These are phyloP conservation scores for Clonostachys sp. DNA, from an alignment of 2,329 filamentous ascomycete species.

Conservation along the genomic window DNA sequence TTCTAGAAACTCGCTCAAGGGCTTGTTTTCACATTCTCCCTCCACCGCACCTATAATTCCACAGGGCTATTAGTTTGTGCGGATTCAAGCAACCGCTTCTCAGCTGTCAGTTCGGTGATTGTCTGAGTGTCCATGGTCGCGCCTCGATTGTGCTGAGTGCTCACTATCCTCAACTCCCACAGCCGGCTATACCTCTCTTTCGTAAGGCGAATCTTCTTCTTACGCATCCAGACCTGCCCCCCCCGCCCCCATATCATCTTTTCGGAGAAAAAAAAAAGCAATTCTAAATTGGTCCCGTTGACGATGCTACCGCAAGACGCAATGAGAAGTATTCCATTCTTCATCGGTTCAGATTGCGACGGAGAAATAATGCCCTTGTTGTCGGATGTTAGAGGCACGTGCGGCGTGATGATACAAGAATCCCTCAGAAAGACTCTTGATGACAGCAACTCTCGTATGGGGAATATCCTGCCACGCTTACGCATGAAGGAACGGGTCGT, in stretches of 20 bases:
- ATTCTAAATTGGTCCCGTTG: constrained; percentile 23
- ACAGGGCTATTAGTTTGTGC: background rate
- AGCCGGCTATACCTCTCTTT: constrained; percentile 22
- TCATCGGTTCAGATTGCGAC: constrained; percentile 24
- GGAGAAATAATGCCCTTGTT: constrained; percentile 23
- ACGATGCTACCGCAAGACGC: constrained; percentile 34
- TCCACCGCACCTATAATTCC: no score
- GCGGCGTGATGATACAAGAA: constrained; percentile 27
- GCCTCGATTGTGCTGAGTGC: constrained; percentile 39
- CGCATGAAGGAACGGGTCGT: constrained; percentile 22
- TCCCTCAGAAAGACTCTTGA: constrained; percentile 20
- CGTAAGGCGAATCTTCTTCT: constrained; percentile 28
- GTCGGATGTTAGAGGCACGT: constrained; percentile 25
- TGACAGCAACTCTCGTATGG: constrained; percentile 16
- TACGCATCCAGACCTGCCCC: constrained; percentile 29
- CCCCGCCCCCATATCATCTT: constrained; percentile 29
- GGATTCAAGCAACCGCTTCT: constrained; percentile 10
- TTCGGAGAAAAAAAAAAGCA: constrained; percentile 22
- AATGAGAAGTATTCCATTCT: constrained; percentile 30
- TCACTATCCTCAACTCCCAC: constrained; percentile 27
- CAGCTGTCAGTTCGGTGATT: constrained; percentile 17
- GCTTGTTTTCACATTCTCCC: no score
- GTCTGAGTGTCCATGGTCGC: constrained; percentile 28
- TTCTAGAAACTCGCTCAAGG: no score
- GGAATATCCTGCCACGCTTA: constrained; percentile 23